Base-by-base conservation (phyloP, 495 filamentous ascomycete genomes). In the Penicilliopsis zonata region DNA sequence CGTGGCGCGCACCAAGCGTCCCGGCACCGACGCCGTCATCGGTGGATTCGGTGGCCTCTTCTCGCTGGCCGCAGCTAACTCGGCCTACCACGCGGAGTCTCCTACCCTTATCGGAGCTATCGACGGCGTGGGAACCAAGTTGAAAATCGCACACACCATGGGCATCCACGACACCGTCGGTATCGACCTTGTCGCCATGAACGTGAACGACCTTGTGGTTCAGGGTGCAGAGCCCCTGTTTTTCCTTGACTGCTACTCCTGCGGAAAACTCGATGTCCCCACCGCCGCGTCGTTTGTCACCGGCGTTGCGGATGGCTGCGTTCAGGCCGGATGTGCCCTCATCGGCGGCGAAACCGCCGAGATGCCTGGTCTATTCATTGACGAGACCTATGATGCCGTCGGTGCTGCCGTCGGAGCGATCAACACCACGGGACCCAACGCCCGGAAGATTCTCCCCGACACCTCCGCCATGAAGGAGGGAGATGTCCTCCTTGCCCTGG, bases 171-270 rank as follows among this genome's bases (percentile, higher is more conserved):
- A 83, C 55, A 93, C 85, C 4, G 86, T 96, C 9, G 88, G 84
- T 40, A 84, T 96, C 45, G 90, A 98, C 52, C 71, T 98, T 9
- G 92, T 96, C 2, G 90, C 90, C 40, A 96, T 96, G 92, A 93
- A 92, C 53, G 90, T 94, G 49, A 96, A 98, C 57, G 90, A 96
- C 57, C 69, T 96, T 0, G 77, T 96, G 27, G 90, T 94, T 9
- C 86, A 95, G 57, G 90, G 90, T 31, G 90, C 90, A 1, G 80
- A 88, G 50, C 83, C 90, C 7, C 66, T 94, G 47, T 85, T 85
- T 63, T 95, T 98, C 71, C 75, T 94, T 30, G 90, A 96, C 65
- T 93, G 85, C 69, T 94, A 86, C 66, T 86, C 83, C 28, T 94
- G 84, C 62, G 78, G 78, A 48, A 78, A 78, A 50, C 73, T 96